Percentiles rank a stretch among this genome's conserved stretches.
Conservation (phyloP, 208 protist genomes). For the Acanthamoeba triangularis region DNA sequence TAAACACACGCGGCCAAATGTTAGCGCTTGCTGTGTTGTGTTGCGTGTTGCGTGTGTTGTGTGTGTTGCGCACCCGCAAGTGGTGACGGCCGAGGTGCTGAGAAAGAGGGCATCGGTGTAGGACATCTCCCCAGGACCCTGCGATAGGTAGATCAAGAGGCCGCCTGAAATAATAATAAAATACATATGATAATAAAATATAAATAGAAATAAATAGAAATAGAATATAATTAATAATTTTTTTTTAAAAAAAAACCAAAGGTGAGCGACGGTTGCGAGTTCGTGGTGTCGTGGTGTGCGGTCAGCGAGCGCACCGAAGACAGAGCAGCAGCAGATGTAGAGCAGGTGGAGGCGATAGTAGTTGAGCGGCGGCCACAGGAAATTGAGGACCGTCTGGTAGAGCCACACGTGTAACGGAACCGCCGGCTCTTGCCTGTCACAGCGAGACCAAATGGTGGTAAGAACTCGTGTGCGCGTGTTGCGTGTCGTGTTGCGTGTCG, state of each 20-base stretch:
- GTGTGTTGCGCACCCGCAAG: background rate
- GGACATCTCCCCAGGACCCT: background rate
- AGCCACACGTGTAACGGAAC: conserved; percentile 23
- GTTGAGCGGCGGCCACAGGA: conserved; percentile 65
- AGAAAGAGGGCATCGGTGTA: conserved; percentile 61
- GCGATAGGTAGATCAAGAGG: conserved; percentile 4
- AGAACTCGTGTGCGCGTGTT: background rate
- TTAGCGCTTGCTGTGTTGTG: background rate
- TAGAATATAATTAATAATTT: too few relatives aligned
- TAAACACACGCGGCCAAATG: background rate
- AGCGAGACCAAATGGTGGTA: background rate
- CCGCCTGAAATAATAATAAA: background rate
- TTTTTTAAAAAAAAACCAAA: too few relatives aligned
- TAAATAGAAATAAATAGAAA: too few relatives aligned
- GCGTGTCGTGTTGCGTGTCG: background rate
- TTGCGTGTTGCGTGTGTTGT: background rate
- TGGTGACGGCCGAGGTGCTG: conserved; percentile 66
- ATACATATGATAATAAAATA: too few relatives aligned
- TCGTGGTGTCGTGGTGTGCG: background rate
- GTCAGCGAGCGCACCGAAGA: background rate
- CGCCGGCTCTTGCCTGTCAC: background rate
- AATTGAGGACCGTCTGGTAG: conserved; percentile 32
- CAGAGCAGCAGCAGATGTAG: conserved; percentile 41
- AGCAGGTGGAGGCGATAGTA: conserved; percentile 30
- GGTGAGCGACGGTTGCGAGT: too few relatives aligned